phyloP scores from a whole-genome alignment of 768 basidiomycete species.

The Cystofilobasidium bisporidii region DNA sequence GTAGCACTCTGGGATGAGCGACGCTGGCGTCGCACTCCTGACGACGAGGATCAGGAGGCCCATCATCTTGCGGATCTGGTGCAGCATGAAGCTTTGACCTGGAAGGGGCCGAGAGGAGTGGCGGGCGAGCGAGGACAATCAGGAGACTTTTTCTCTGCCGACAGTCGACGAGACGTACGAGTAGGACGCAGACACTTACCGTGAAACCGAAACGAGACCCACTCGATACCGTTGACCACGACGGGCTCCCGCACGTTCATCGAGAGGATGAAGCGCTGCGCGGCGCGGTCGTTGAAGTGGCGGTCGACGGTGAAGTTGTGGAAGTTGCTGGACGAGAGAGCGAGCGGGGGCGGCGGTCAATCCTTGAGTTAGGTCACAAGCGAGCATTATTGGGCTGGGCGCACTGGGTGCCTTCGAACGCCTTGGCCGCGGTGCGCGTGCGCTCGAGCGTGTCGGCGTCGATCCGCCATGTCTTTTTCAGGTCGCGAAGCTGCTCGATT shows the following conservation, averaged over 20 bases:
- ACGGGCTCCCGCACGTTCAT: conserved; percentile 77
- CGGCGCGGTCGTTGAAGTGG: conserved; percentile 71
- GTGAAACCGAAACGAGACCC: conserved; percentile 86
- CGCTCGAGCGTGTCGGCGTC: conserved; percentile 48
- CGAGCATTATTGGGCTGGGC: too few relatives aligned
- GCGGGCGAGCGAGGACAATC: too few relatives aligned
- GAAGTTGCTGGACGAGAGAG: conserved; percentile 54
- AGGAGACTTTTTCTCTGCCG: too few relatives aligned
- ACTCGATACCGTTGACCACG: conserved; percentile 83
- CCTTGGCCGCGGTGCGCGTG: conserved; percentile 52
- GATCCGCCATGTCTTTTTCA: conserved; percentile 53
- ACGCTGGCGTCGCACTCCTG: conserved; percentile 63
- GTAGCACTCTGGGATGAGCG: conserved; percentile 62
- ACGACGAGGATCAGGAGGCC: conserved; percentile 66
- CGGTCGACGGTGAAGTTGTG: conserved; percentile 92
- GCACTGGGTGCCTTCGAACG: conserved; percentile 76
- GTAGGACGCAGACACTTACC: conserved; percentile 35
- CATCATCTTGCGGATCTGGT: conserved; percentile 95
- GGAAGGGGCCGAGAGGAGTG: neutral
- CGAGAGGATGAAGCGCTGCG: conserved; percentile 75
- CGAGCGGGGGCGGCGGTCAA: too few relatives aligned
- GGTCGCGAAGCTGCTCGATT: conserved; percentile 28
- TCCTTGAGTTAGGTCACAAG: too few relatives aligned
- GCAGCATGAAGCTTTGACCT: conserved; percentile 94
- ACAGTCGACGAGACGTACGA: too few relatives aligned